Base-by-base conservation (phyloP, 169 alveolate species). In the Fabrea salina region DNA sequence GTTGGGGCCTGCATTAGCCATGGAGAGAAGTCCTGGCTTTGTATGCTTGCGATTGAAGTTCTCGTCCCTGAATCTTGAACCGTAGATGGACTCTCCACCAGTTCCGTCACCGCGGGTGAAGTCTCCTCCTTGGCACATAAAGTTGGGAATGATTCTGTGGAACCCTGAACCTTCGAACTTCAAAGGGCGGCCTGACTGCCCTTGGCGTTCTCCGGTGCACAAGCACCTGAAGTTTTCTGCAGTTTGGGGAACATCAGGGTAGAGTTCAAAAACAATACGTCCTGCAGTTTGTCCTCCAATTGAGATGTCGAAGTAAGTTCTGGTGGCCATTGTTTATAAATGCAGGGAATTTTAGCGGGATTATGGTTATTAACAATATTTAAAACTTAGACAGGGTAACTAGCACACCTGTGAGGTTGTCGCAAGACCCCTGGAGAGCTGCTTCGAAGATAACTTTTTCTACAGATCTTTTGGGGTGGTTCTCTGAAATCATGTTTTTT, bases 1-100 rank as follows among this genome's bases (percentile, higher is more conserved):
- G 91, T 97, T 97, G 54, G 99, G 98, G 56, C 99, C 99, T 35
- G 97, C 95, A 89, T 97, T 98, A 75, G 99, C 99, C 99, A 98
- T 97, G 30, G 99, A 97, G 64, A 98, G 90, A 33, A 97, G 83
- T 37, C 98, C 97, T 27, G 91, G 67, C 75, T 82, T 74, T 50
- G 76, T 68, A 61, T 90, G 95, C 37, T 92, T 92, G 39, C 89
- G 53, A 33, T 58, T 88, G 86, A 97, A 94, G 82, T 95, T 96
- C 77, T 97, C 99, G 82, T 97, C 99, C 50, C 87, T 92, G 86
- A 97, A 97, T 71, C 93, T 93, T 25, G 84, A 82, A 6, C 99
- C 99, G 82, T 97, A 97, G 58, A 97, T 97, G 49, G 96, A 85
- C 57, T 88, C 85, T 58, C 98, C 96, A 2, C 99, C 99, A 54